phyloP scores from a whole-genome alignment of 2,329 filamentous ascomycete species.

The Sordariomycetes sp. region DNA sequence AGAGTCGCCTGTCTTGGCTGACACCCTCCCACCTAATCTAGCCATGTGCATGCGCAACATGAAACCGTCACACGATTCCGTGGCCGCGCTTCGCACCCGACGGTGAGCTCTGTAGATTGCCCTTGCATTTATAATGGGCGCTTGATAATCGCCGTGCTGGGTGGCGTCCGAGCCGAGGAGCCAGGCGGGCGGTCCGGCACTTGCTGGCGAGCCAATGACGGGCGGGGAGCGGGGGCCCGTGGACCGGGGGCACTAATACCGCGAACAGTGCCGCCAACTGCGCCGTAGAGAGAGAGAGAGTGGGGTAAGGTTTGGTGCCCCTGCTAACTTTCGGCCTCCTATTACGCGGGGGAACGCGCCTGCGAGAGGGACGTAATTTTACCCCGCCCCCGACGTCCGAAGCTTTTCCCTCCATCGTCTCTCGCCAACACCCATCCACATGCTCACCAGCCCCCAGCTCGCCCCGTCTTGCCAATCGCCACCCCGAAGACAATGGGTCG shows the following conservation, averaged over 20 bases:
- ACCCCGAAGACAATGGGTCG: background rate
- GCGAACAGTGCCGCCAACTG: too few relatives aligned
- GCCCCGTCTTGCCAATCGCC: background rate
- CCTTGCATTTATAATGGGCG: background rate
- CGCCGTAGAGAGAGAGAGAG: too few relatives aligned
- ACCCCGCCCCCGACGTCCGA: background rate
- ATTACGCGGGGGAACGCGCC: background rate
- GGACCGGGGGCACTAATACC: too few relatives aligned
- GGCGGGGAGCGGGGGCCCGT: background rate
- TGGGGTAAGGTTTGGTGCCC: background rate
- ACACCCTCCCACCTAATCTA: conserved; percentile 6
- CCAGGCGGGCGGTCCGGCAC: background rate
- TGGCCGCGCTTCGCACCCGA: background rate
- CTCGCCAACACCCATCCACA: background rate
- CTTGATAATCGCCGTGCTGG: background rate
- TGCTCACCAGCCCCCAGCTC: background rate
- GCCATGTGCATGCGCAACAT: conserved; percentile 1
- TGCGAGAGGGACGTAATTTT: background rate
- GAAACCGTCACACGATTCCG: background rate
- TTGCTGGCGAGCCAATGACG: background rate
- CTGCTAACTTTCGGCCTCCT: background rate
- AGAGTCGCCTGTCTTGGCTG: background rate
- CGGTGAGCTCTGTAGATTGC: background rate
- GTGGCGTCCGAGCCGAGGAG: background rate
- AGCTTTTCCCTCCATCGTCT: background rate